Base-by-base conservation (phyloP, 148 eudicot species). In the Vaccinium vitisidaea region DNA sequence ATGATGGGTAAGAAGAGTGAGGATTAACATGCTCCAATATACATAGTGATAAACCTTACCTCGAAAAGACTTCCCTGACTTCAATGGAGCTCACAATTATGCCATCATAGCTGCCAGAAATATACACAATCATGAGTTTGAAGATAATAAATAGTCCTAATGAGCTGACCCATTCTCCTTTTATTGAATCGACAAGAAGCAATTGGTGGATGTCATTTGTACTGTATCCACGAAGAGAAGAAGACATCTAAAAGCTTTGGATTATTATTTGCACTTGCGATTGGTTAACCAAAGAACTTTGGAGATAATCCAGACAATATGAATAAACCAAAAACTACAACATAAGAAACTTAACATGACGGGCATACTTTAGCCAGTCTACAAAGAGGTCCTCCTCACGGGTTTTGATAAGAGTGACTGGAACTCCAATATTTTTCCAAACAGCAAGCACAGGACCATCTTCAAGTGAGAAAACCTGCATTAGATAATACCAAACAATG, bases 281-380 rank as follows among this genome's bases (percentile, higher is more conserved):
- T 13, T 69, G 18, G 39, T 39, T 5, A 39, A 27, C 74, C 74
- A 69, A 7, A 1, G 74, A 39, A 30, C 74, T 69, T 27, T 5
- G 74, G 74, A 69, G 39, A 69, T 13, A 69, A 13, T 67, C 25
- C 73, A 10, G 73, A 67, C 73, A 67, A 67, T 10, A 25, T 67
- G 73, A 69, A 30, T 69, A 4, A 69, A 30, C 30, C 16, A 69
- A 69, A 27, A 69, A 27, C 39, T 69, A 69, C 43, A 27, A 27
- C 27, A 61, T 63, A 23, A 69, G 36, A 27, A 83, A 67, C 16
- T 58, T 79, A 82, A 65, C 56, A 56, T 56, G 69, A 56, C 9
- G 48, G 81, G 70, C 98, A 88, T 95, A 97, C 99, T 89, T 94
- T 88, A 95, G 89, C 99, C 99, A 97, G 85, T 95, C 98, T 80